Percentiles rank a stretch among this genome's conserved stretches.
Evolutionary conservation across 1,284 basidiomycete species (phyloP).

Genomic region (Ceratobasidium sp.): DNA sequence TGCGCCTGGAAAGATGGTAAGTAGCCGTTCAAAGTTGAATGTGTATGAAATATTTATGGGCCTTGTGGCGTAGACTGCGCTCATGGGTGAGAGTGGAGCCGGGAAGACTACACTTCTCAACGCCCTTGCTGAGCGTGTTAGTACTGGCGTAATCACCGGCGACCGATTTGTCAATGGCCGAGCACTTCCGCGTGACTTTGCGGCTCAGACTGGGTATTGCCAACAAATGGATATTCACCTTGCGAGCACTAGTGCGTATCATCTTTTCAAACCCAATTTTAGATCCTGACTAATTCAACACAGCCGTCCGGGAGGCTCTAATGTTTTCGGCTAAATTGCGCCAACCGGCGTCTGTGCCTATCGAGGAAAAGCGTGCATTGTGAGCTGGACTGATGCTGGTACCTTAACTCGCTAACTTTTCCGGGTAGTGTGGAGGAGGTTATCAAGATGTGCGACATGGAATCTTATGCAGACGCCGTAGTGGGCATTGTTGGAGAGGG

Average conservation of each 20-base stretch:
- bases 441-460: slow-evolving; percentile 83
- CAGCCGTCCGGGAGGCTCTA: slow-evolving; percentile 84
- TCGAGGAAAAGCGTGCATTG: slow-evolving; percentile 84
- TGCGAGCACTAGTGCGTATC: slow-evolving; percentile 64
- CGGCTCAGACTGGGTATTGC: slow-evolving; percentile 80
- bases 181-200: slow-evolving; percentile 78
- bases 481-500: slow-evolving; percentile 77
- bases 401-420: slow-evolving; percentile 59
- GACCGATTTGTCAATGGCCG: slow-evolving; percentile 84
- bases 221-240: slow-evolving; percentile 87
- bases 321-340: slow-evolving; percentile 85
- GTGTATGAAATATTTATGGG: neutral
- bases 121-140: slow-evolving; percentile 83
- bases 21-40: slow-evolving; percentile 56
- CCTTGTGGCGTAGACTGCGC: slow-evolving; percentile 61
- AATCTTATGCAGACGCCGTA: slow-evolving; percentile 77
- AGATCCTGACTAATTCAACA: slow-evolving; percentile 50
- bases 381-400: slow-evolving; percentile 60
- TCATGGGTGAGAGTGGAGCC: slow-evolving; percentile 79
- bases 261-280: neutral
- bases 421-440: slow-evolving; percentile 78
- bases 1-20: slow-evolving; percentile 83
- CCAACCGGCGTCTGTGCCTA: slow-evolving; percentile 76
- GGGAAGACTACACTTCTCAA: slow-evolving; percentile 85
- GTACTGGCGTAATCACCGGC: slow-evolving; percentile 84